Evolutionary conservation across 768 basidiomycete genomes (phyloP), one percentile per base, ranked within the genome.

Genomic region (Rhodotorula diobovata): DNA sequence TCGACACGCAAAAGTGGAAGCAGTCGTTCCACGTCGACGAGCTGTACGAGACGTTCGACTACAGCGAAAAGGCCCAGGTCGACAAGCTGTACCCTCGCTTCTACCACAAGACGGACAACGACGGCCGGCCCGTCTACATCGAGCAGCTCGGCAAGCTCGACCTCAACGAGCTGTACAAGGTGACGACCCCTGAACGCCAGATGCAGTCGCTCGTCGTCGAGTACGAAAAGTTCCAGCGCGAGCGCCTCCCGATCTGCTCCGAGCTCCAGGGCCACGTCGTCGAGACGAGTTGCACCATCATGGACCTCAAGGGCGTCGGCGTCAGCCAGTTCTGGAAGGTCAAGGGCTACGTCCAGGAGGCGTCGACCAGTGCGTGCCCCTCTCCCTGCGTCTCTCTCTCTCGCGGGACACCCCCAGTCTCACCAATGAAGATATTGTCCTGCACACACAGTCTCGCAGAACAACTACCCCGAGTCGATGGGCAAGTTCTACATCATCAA

Each of bases 401-500:
- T 32, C 25, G 53, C 34, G 37, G 57, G 21, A 16, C 2, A 35
- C 18, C 32, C 41, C 7, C 23, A 51, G 45, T 35, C 21, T 48
- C 46, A 21, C 46, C 2, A 18, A 21, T 48, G 53, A 21, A 4
- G 23, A 11, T n/a, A 21, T 28, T 21, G 4, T 21, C 20, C 48
- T 4, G 45, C 43, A 7, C 60, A 34, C 20, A 9, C 72, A 37
- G 88, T 99, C 80, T 91, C 91, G 20, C 93, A 96, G 81, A 86
- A 96, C 83, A 85, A 89, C 75, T 98, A 93, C 81, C 91, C 93
- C 2, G 91, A 95, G 81, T 87, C 85, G 59, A 82, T 97, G 95
- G 95, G 95, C 83, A 91, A 90, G 80, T 97, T 99, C 84, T 99
- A 91, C 84, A 93, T 98, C 85, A 90, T 96, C 85, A 97, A 98